A percentile compares a stretch with the other conserved stretches of the same genome.
Conservation (phyloP, 2,329 filamentous ascomycete species). For the Sarocladium strictum region DNA sequence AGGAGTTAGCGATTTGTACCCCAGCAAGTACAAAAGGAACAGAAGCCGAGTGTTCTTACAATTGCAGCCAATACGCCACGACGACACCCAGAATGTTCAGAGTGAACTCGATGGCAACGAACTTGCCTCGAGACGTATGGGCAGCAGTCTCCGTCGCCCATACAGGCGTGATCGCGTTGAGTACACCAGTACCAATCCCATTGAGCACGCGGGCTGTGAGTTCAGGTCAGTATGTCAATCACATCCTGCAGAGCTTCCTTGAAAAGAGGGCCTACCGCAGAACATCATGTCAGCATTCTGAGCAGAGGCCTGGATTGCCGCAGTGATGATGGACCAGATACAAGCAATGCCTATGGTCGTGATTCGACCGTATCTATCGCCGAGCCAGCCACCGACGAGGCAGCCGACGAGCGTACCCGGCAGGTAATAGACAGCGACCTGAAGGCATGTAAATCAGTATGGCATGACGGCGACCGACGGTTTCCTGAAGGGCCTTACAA, state of each 20-base stretch:
- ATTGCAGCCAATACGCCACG: constrained; percentile 52
- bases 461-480: too few relatives aligned
- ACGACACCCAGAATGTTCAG: constrained; percentile 67
- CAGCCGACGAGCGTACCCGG: constrained; percentile 53
- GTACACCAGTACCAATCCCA: constrained; percentile 61
- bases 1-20: too few relatives aligned
- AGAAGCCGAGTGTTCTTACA: too few relatives aligned
- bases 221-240: background rate
- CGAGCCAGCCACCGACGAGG: constrained; percentile 56
- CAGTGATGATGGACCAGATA: constrained; percentile 54
- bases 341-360: constrained; percentile 56
- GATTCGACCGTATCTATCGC: constrained; percentile 57
- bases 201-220: constrained; percentile 32
- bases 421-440: constrained; percentile 38
- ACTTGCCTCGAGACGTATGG: constrained; percentile 61
- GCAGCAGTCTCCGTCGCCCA: constrained; percentile 67
- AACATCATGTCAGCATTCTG: constrained; percentile 67
- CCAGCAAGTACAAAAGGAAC: background rate
- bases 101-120: constrained; percentile 67
- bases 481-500: too few relatives aligned
- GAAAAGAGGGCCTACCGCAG: constrained; percentile 38
- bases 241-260: background rate
- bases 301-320: constrained; percentile 58
- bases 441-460: too few relatives aligned
- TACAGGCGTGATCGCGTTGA: constrained; percentile 65